Evolutionary conservation across 345 rosid genomes (phyloP).

Genomic region (Raphanus sativus): DNA sequence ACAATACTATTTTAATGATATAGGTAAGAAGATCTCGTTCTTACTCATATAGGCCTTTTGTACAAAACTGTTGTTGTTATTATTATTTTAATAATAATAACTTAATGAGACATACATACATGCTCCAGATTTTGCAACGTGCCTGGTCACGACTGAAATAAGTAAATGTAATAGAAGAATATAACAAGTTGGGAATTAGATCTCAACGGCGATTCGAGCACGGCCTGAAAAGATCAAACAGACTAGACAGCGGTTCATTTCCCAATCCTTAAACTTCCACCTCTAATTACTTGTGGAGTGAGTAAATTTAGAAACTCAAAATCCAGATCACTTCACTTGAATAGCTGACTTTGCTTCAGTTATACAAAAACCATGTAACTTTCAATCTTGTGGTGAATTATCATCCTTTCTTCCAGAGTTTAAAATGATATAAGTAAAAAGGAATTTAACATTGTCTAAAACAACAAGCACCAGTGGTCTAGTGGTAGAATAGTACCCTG

Average conservation of each 20-base stretch:
- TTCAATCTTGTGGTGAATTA: neutral
- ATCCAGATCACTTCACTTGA: neutral
- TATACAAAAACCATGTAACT: neutral
- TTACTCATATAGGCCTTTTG: neutral
- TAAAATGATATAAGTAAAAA: neutral
- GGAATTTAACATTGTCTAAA: no score
- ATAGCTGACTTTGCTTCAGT: neutral
- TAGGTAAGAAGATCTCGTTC: no score
- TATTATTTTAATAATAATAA: neutral
- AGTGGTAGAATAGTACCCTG: slow-evolving; percentile 68
- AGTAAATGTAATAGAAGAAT: neutral
- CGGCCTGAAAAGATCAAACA: neutral
- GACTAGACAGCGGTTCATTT: neutral
- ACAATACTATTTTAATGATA: no score
- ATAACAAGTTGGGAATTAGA: no score
- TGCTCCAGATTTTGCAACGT: neutral
- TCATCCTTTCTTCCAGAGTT: neutral
- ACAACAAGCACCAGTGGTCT: slow-evolving; percentile 39
- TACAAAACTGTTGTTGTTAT: slow-evolving; percentile 18
- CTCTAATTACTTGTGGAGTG: neutral
- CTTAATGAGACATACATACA: neutral
- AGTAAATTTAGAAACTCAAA: neutral
- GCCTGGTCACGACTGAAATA: no score
- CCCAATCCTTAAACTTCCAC: neutral
- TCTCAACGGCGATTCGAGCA: no score